phyloP scores from a whole-genome alignment of 495 filamentous ascomycete species.

The Pyronema omphalodes region DNA sequence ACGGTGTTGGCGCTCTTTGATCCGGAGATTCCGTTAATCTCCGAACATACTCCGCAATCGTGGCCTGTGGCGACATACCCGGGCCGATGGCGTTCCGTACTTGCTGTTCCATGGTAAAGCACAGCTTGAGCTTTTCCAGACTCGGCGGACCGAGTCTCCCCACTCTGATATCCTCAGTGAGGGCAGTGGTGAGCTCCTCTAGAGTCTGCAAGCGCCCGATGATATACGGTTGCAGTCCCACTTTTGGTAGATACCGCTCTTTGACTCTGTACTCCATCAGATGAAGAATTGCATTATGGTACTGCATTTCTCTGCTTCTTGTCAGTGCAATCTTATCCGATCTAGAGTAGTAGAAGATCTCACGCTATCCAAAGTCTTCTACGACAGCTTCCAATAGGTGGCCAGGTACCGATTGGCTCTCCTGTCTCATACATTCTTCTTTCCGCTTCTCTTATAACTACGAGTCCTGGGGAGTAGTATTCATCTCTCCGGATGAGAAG shows the following conservation, averaged over 20 bases:
- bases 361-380: constrained; percentile 21
- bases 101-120: constrained; percentile 18
- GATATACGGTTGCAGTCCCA: constrained; percentile 2
- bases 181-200: constrained; percentile 19
- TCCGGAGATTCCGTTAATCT: constrained; percentile 11
- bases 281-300: constrained; percentile 19
- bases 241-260: constrained; percentile 9
- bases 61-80: constrained; percentile 12
- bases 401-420: constrained; percentile 17
- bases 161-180: constrained; percentile 17
- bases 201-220: constrained; percentile 19
- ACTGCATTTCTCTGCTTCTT: constrained; percentile 19
- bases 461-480: constrained; percentile 9
- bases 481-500: neutral
- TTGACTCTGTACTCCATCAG: constrained; percentile 12
- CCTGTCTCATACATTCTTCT: constrained; percentile 6
- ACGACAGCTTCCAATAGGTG: constrained; percentile 17
- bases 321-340: constrained; percentile 2
- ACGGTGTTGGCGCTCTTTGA: neutral
- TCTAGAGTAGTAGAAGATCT: neutral
- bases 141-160: constrained; percentile 7
- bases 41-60: constrained; percentile 11
- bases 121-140: constrained; percentile 15
- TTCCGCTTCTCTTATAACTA: constrained; percentile 18
- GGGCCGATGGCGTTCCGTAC: constrained; percentile 21